Base-by-base conservation (phyloP, 2,329 filamentous ascomycete species). In the Fusarium mangiferae region DNA sequence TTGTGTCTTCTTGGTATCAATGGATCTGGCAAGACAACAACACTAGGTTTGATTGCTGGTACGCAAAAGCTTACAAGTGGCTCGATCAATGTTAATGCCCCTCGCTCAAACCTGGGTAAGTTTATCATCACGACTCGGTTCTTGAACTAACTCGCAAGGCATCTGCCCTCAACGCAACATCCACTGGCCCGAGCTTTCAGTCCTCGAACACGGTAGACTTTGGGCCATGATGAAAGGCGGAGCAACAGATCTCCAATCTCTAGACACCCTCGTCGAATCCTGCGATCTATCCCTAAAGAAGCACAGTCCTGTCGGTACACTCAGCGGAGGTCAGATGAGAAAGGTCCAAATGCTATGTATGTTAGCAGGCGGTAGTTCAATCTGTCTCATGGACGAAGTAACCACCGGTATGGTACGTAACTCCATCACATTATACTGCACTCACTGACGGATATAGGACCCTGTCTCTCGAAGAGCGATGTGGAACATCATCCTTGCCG, bases 321-420 rank as follows among this genome's bases (percentile, higher is more conserved):
- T 97, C 2, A 96, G 93, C 8, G 94, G 94, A 15, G 94, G 94
- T 1, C 94, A 97, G 81, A 96, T 96, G 83, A 86, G 94, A 57
- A 97, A 96, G 24, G n/a, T 96, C 8, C 94, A 97, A 80, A 86
- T 97, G 5, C 93, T 93, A 3, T 94, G 96, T 89, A 96, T 96
- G 93, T 91, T 97, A 70, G 95, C 93, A 10, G 94, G 94, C 66
- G 94, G 93, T 6, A 97, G 76, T 94, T 65, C 66, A 2, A 45
- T 70, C 22, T 70, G 68, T 4, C 57, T 56, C 17, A 63, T 70
- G 22, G 66, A 97, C 9, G 67, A 70, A 80, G 93, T 96, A 12
- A 94, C 91, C 8, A 93, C 91, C 3, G 60, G 60, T 2, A 63
- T 63, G 60, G 60, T 48, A 24, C 35, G 60, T n/a, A 15, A 12